A percentile compares a stretch with the other conserved stretches of the same genome.
Evolutionary conservation across 106 monocot genomes (phyloP).

Genomic region (Dendrobium nobile): DNA sequence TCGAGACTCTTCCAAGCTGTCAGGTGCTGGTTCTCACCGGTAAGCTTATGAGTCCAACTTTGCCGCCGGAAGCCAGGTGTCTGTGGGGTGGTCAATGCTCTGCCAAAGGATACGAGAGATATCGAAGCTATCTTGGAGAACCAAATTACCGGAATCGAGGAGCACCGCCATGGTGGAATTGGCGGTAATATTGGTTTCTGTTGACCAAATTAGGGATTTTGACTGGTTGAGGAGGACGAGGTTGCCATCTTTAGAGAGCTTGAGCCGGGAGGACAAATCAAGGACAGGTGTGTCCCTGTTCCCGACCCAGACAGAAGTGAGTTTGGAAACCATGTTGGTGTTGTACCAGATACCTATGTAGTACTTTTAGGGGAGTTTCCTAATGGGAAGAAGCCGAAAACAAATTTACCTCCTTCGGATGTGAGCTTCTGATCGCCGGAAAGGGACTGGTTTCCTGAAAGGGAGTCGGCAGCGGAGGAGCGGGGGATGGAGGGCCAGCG

Average conservation of each 20-base stretch:
- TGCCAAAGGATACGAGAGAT: slow-evolving; percentile 21
- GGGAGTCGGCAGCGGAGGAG: slow-evolving; percentile 6
- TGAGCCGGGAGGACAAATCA: slow-evolving; percentile 15
- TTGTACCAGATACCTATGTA: slow-evolving; percentile 21
- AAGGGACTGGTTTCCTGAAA: slow-evolving; percentile 14
- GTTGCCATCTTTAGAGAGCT: slow-evolving; percentile 27
- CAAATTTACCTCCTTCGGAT: slow-evolving; percentile 18
- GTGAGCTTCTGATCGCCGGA: slow-evolving; percentile 5
- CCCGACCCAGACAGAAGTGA: slow-evolving; percentile 33
- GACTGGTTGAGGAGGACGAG: slow-evolving; percentile 25
- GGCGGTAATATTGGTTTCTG: slow-evolving; percentile 12
- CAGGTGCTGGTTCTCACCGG: slow-evolving; percentile 2
- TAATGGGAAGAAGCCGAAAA: slow-evolving; percentile 13
- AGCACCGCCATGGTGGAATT: slow-evolving; percentile 20
- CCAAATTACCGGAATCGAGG: slow-evolving; percentile 31
- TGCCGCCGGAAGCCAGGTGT: slow-evolving; percentile 36
- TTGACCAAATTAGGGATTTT: slow-evolving; percentile 35
- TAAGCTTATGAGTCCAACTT: slow-evolving; percentile 21
- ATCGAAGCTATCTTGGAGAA: slow-evolving; percentile 23
- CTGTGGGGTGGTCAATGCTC: slow-evolving; percentile 32
- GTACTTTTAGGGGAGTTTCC: slow-evolving; percentile 13
- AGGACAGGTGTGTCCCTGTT: slow-evolving; percentile 30
- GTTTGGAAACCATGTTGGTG: slow-evolving; percentile 17
- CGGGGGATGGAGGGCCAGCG: background rate
- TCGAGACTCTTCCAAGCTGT: slow-evolving; percentile 17